phyloP scores from a whole-genome alignment of 805 yeast species.

The Dipodascopsis uninucleata region DNA sequence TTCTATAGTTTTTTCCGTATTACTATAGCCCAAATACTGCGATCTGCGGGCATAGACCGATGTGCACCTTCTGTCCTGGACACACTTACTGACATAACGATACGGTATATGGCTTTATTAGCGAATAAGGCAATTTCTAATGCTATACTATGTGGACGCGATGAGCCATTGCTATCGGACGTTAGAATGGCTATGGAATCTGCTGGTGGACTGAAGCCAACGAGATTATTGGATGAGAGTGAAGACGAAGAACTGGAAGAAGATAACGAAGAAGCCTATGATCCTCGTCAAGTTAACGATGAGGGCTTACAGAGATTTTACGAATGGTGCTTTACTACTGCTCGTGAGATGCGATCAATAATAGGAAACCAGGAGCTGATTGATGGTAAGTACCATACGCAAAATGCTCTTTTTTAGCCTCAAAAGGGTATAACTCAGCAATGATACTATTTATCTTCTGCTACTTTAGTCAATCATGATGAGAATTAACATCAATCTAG shows the following conservation, averaged over 20 bases:
- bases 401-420: background rate
- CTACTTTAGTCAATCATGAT: too few species aligned
- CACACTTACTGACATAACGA: slow-evolving; percentile 69
- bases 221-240: slow-evolving; percentile 22
- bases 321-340: slow-evolving; percentile 19
- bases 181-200: slow-evolving; percentile 65
- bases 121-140: slow-evolving; percentile 48
- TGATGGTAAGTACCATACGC: slow-evolving; percentile 11
- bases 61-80: slow-evolving; percentile 70
- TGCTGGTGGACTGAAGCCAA: slow-evolving; percentile 58
- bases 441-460: too few species aligned
- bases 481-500: slow-evolving; percentile 1
- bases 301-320: slow-evolving; percentile 25
- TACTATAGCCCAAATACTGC: slow-evolving; percentile 48
- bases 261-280: slow-evolving; percentile 15
- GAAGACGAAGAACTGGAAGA: slow-evolving; percentile 15
- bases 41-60: slow-evolving; percentile 80
- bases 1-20: slow-evolving; percentile 22
- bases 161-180: slow-evolving; percentile 58
- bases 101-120: slow-evolving; percentile 58
- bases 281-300: too few species aligned
- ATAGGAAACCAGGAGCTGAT: slow-evolving; percentile 17
- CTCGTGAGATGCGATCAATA: slow-evolving; percentile 11
- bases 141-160: slow-evolving; percentile 47
- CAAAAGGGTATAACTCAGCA: too few species aligned